These are phyloP conservation scores for Vigna mungo DNA, from an alignment of 306 rosid species.

Conservation along the genomic window DNA sequence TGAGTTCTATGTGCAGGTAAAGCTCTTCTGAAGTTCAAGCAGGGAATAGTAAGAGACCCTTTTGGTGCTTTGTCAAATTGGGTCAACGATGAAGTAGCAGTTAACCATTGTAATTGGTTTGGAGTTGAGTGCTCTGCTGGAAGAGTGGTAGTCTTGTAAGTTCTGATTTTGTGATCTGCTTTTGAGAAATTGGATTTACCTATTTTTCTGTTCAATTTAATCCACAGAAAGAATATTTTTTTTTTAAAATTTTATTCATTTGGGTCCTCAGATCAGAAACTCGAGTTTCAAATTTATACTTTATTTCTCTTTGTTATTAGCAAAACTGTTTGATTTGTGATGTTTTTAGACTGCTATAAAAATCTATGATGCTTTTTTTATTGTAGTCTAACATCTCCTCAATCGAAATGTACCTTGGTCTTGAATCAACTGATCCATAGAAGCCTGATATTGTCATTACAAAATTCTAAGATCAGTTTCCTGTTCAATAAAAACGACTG, in stretches of 20 bases:
- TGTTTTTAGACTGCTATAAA: background rate
- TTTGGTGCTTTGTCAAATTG: conserved; percentile 77
- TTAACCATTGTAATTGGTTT: conserved; percentile 76
- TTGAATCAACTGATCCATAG: conserved; percentile 17
- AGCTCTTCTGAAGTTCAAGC: conserved; percentile 77
- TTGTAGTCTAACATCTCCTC: conserved; percentile 2
- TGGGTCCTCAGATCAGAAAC: conserved; percentile 21
- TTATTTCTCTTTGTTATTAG: background rate
- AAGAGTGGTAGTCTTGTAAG: conserved; percentile 78
- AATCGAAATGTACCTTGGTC: conserved; percentile 12
- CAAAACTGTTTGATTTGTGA: conserved; percentile 8
- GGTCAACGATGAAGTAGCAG: conserved; percentile 64
- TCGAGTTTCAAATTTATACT: background rate
- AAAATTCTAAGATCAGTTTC: background rate
- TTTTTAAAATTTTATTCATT: background rate
- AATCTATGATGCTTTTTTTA: background rate
- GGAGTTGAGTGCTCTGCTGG: conserved; percentile 88
- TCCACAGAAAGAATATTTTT: conserved; percentile 6
- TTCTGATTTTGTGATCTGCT: conserved; percentile 41
- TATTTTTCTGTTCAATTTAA: conserved; percentile 12
- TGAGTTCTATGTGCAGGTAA: conserved; percentile 65
- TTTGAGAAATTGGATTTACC: background rate
- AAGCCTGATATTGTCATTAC: background rate
- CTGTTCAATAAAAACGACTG: background rate
- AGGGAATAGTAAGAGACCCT: conserved; percentile 74